These are phyloP conservation scores for Lecanosticta acicola DNA, from an alignment of 2,329 filamentous ascomycete species.

Conservation along the genomic window DNA sequence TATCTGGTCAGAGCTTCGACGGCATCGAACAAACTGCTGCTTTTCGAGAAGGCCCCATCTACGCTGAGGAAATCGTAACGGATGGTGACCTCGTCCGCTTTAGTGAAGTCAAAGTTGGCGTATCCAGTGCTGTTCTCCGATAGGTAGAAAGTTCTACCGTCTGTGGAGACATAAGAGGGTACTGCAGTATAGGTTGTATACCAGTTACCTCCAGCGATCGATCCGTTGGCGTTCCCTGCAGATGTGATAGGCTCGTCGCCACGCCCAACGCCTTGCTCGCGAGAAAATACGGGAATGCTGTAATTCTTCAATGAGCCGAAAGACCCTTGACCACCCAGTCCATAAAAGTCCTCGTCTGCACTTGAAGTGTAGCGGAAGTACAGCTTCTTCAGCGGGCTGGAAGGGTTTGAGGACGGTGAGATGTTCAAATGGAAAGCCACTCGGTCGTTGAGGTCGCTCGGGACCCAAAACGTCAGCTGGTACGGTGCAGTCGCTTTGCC, in stretches of 20 bases:
- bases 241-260: slow-evolving; percentile 26
- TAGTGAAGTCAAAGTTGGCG: slow-evolving; percentile 31
- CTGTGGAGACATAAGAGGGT: slow-evolving; percentile 31
- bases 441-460: slow-evolving; percentile 14
- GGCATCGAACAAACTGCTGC: slow-evolving; percentile 27
- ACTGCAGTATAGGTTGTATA: slow-evolving; percentile 34
- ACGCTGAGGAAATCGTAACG: slow-evolving; percentile 24
- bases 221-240: slow-evolving; percentile 22
- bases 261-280: slow-evolving; percentile 30
- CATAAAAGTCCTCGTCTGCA: slow-evolving; percentile 26
- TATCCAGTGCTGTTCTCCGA: slow-evolving; percentile 31
- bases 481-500: slow-evolving; percentile 18
- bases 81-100: slow-evolving; percentile 18
- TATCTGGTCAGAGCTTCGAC: slow-evolving; percentile 33
- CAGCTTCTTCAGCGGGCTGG: slow-evolving; percentile 21
- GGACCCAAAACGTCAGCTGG: slow-evolving; percentile 22
- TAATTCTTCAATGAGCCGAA: slow-evolving; percentile 28
- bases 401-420: slow-evolving; percentile 4
- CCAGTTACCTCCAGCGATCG: slow-evolving; percentile 28
- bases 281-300: slow-evolving; percentile 26
- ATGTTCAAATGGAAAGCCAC: slow-evolving; percentile 22
- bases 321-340: slow-evolving; percentile 25
- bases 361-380: slow-evolving; percentile 23
- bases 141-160: slow-evolving; percentile 30
- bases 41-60: slow-evolving; percentile 21